phyloP scores from a whole-genome alignment of 1,139 yeast species.

The Groenewaldozyma sp. region DNA sequence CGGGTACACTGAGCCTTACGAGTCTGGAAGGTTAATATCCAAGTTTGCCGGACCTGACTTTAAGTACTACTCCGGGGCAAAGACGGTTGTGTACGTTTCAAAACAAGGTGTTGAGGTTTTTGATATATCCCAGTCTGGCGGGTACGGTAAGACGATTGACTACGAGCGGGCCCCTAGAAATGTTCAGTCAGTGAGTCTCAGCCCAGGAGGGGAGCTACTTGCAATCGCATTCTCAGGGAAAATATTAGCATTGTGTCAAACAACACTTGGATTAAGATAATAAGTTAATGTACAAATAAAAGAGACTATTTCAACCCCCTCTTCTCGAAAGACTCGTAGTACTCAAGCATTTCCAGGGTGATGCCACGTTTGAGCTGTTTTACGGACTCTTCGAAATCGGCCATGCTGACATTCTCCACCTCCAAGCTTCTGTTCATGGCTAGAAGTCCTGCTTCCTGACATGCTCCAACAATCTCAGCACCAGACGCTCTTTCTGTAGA shows the following conservation, averaged over 20 bases:
- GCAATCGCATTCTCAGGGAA: constrained; percentile 7
- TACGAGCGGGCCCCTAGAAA: constrained; percentile 7
- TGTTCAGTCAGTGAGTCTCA: constrained; percentile 7
- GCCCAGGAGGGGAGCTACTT: constrained; percentile 5
- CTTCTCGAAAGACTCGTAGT: constrained; percentile 59
- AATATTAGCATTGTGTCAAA: neutral
- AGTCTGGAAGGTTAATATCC: constrained; percentile 12
- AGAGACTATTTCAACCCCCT: constrained; percentile 2
- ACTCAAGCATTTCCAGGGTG: constrained; percentile 71
- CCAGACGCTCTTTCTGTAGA: constrained; percentile 89
- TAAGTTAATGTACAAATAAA: neutral
- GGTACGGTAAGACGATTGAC: constrained; percentile 10
- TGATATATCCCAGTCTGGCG: constrained; percentile 12
- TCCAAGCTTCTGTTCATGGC: constrained; percentile 75
- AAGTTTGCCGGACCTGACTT: neutral
- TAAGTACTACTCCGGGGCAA: neutral
- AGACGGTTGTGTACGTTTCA: constrained; percentile 5
- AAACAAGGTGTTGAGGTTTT: constrained; percentile 9
- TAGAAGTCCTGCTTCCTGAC: constrained; percentile 91
- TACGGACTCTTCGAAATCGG: constrained; percentile 69
- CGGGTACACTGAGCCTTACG: constrained; percentile 21
- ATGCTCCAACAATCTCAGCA: constrained; percentile 82
- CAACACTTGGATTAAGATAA: neutral
- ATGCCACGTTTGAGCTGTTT: constrained; percentile 63
- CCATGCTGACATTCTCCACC: constrained; percentile 43